Evolutionary conservation across 2,329 filamentous ascomycete genomes (phyloP).

Genomic region (Colletotrichum siamense): DNA sequence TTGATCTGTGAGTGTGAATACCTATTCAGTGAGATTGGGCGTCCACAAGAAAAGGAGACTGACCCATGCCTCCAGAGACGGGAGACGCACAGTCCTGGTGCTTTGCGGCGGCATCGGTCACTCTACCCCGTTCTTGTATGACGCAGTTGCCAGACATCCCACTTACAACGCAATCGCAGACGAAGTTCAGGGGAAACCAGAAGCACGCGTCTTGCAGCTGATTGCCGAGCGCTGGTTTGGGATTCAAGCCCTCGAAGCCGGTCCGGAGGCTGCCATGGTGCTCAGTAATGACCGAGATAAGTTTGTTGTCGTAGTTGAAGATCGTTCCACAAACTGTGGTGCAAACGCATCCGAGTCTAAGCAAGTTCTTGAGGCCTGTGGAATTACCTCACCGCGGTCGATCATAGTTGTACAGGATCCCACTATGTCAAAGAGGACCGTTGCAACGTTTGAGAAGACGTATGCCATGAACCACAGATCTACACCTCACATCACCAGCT

Average conservation of each 20-base stretch:
- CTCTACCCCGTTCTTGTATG: slow-evolving; percentile 46
- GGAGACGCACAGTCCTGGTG: slow-evolving; percentile 31
- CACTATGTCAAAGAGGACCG: slow-evolving; percentile 48
- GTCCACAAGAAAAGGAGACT: neutral
- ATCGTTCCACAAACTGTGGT: slow-evolving; percentile 51
- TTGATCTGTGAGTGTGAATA: neutral
- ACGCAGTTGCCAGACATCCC: slow-evolving; percentile 38
- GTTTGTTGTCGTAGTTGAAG: slow-evolving; percentile 40
- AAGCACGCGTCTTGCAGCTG: slow-evolving; percentile 41
- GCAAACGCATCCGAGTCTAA: slow-evolving; percentile 44
- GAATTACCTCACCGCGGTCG: slow-evolving; percentile 26
- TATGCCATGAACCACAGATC: slow-evolving; percentile 29
- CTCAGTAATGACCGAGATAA: neutral
- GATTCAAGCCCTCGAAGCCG: neutral
- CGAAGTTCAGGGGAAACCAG: slow-evolving; percentile 38
- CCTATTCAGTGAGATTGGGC: neutral
- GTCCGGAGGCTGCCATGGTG: neutral
- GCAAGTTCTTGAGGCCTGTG: slow-evolving; percentile 36
- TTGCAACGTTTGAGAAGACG: slow-evolving; percentile 43
- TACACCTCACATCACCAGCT: neutral
- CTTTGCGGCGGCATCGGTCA: slow-evolving; percentile 51
- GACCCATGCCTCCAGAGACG: neutral
- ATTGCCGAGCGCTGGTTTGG: slow-evolving; percentile 37
- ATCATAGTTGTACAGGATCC: slow-evolving; percentile 48
- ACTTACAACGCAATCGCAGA: slow-evolving; percentile 29